Evolutionary conservation across 805 yeast species (phyloP).

Genomic region (Monosporozyma solicola): DNA sequence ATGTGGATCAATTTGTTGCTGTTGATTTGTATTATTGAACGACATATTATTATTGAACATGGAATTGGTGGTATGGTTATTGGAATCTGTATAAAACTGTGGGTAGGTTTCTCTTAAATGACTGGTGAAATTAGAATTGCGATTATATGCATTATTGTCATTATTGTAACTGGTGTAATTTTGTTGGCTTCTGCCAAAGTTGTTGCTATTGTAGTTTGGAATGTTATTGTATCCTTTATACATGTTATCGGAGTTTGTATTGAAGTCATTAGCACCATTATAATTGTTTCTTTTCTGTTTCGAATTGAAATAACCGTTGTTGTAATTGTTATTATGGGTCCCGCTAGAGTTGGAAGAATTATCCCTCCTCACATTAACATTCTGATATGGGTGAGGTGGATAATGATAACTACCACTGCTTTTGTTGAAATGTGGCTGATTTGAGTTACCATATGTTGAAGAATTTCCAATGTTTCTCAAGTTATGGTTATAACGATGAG

Average conservation of each 20-base stretch:
- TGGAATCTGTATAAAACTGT: constrained; percentile 10
- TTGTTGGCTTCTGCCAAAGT: not conserved
- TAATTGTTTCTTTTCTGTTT: constrained; percentile 1
- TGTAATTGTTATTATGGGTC: constrained; percentile 2
- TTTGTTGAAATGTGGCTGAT: not conserved
- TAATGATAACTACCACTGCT: not conserved
- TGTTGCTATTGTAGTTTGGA: not conserved
- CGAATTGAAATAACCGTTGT: constrained; percentile 1
- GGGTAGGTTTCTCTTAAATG: constrained; percentile 22
- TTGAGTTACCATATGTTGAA: not conserved
- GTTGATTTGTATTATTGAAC: not conserved
- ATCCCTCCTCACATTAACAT: not conserved
- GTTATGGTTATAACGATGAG: not conserved
- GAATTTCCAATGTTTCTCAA: not conserved
- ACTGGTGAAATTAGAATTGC: constrained; percentile 10
- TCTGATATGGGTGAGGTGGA: not conserved
- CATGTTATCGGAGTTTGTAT: not conserved
- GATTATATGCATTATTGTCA: not conserved
- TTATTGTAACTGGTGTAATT: not conserved
- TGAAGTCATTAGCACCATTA: not conserved
- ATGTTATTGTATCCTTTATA: constrained; percentile 1
- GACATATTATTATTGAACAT: not conserved
- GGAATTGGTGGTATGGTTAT: not conserved
- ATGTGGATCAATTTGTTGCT: not conserved
- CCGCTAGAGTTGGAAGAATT: not conserved